A percentile compares a stretch with the other conserved stretches of the same genome.
Conservation (phyloP, 306 rosid genomes). For the Corylus avellana region DNA sequence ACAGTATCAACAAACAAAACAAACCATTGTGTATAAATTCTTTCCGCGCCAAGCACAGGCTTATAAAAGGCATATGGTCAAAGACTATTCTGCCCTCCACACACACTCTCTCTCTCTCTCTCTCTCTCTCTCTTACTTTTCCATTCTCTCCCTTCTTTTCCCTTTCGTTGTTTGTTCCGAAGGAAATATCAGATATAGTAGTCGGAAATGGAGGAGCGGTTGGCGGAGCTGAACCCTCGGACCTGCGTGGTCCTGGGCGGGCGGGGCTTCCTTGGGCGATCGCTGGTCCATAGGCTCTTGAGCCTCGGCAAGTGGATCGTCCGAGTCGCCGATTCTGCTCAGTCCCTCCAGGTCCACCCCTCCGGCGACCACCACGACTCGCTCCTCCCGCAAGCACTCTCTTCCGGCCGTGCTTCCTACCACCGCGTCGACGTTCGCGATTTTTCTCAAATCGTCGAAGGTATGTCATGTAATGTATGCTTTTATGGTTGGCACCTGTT, state of each 20-base stretch:
- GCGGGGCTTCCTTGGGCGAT: conserved; percentile 71
- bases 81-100: neutral
- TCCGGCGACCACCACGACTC: conserved; percentile 52
- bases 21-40: neutral
- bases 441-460: conserved; percentile 48
- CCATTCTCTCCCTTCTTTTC: neutral
- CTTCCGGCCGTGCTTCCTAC: conserved; percentile 72
- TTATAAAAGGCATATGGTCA: neutral
- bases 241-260: conserved; percentile 88
- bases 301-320: conserved; percentile 69
- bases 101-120: neutral
- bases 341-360: conserved; percentile 46
- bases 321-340: conserved; percentile 77
- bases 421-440: conserved; percentile 59
- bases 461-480: conserved; percentile 19
- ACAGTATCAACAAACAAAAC: neutral
- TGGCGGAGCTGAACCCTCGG: conserved; percentile 49
- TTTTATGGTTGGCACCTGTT: neutral
- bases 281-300: conserved; percentile 64
- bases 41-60: neutral
- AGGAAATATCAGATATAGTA: neutral
- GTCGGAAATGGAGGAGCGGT: conserved; percentile 49
- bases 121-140: neutral
- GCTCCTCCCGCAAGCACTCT: conserved; percentile 51
- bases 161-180: conserved; percentile 2